Evolutionary conservation across 176 grass and related monocot genomes (phyloP).

Genomic region (Melocanna baccifera): DNA sequence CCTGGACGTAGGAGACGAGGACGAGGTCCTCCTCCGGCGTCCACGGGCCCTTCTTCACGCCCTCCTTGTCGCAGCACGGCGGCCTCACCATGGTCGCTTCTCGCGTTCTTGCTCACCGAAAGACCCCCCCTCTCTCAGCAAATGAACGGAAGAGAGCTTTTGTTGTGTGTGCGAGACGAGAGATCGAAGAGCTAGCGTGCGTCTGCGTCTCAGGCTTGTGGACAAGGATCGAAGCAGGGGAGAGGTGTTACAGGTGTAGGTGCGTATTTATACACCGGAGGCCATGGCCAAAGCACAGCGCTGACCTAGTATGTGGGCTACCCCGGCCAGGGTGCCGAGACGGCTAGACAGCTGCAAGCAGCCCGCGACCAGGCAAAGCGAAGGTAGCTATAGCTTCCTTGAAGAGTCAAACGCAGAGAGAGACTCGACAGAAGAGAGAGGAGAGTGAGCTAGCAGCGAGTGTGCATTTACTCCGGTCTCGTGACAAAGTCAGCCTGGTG

Average conservation of each 20-base stretch:
- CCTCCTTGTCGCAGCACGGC: conserved; percentile 85
- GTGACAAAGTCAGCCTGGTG: conserved; percentile 52
- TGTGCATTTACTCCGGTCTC: conserved; percentile 28
- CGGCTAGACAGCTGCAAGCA: background rate
- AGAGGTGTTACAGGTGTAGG: conserved; percentile 12
- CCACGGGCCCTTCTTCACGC: conserved; percentile 95
- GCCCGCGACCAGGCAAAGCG: background rate
- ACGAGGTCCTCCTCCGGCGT: conserved; percentile 92
- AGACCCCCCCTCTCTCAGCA: background rate
- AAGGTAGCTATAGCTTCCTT: background rate
- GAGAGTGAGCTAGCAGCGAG: background rate
- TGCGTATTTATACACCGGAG: conserved; percentile 40
- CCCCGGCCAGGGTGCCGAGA: conserved; percentile 4
- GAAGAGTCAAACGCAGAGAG: conserved; percentile 17
- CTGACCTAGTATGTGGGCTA: conserved; percentile 31
- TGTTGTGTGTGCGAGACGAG: background rate
- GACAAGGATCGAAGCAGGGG: conserved; percentile 36
- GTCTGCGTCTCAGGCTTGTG: background rate
- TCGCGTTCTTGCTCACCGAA: background rate
- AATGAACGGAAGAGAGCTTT: background rate
- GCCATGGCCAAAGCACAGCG: conserved; percentile 19
- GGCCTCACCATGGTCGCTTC: conserved; percentile 62
- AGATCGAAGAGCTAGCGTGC: background rate
- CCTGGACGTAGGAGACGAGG: conserved; percentile 88
- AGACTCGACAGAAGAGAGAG: background rate